Evolutionary conservation across 2,329 filamentous ascomycete genomes (phyloP).

Genomic region (Epichloe hybrida): DNA sequence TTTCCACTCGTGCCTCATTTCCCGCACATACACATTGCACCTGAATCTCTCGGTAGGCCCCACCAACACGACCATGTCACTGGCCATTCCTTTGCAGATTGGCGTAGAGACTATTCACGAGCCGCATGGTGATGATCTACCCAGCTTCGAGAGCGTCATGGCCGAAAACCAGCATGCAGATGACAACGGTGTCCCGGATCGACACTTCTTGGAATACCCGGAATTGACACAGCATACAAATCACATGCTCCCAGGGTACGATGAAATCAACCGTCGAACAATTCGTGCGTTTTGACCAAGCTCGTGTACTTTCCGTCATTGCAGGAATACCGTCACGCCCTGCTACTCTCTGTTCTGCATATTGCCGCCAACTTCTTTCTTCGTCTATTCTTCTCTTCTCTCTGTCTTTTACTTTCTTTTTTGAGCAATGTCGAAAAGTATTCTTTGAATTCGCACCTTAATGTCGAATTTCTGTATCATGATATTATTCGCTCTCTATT

Average conservation of each 20-base stretch:
- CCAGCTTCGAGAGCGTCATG: conserved; percentile 36
- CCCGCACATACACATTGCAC: conserved; percentile 40
- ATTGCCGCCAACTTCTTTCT: not conserved
- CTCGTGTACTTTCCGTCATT: not conserved
- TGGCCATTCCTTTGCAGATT: conserved; percentile 38
- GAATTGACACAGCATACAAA: conserved; percentile 18
- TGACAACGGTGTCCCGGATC: conserved; percentile 28
- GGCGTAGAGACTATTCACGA: conserved; percentile 27
- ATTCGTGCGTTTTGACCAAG: conserved; percentile 7
- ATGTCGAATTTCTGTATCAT: no score
- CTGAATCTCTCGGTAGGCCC: conserved; percentile 30
- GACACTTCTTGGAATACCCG: conserved; percentile 25
- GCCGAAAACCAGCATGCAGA: conserved; percentile 28
- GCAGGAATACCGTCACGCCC: not conserved
- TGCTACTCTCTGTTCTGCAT: not conserved
- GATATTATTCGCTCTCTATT: no score
- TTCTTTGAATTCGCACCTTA: no score
- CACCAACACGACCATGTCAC: conserved; percentile 27
- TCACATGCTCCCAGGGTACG: conserved; percentile 26
- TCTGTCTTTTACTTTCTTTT: no score
- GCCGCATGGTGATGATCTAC: conserved; percentile 23
- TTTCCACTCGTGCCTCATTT: conserved; percentile 44
- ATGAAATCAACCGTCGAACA: conserved; percentile 18
- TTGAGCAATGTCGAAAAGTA: no score
- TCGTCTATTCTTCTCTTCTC: no score